Evolutionary conservation across 108 stramenopile species (phyloP), one percentile per base, ranked within the genome.

Genomic region (Conticribra weissflogii): DNA sequence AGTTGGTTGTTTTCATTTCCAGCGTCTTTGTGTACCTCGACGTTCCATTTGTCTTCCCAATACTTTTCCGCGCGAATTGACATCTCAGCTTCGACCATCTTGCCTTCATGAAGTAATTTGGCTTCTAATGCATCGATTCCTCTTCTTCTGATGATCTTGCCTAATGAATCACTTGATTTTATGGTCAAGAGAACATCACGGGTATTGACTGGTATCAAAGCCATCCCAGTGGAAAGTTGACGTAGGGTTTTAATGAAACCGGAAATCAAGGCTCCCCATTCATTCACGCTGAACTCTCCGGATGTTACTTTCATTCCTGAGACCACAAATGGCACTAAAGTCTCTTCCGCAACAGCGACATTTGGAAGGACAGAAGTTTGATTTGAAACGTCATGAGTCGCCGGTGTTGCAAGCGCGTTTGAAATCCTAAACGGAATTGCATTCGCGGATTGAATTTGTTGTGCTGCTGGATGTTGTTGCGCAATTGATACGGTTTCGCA

Each of bases 41-140:
- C 33, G 28, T 71, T 46, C 77, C 77, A 71, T 16, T 57, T 33
- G 9, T 19, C 62, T 9, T 56, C 18, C 68, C 68, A 78, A 63
- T 78, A 62, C 62, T 59, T 24, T 3, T 59, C 50, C 18, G 77
- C 77, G 51, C 34, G 34, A 16, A 44, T 44, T 50, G 33, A 63
- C 64, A 65, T 70, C 25, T 71, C 64, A 14, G 22, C 44, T 25
- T 59, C 52, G 22, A 78, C 48, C 0, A 27, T 45, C 22, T 54
- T 66, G 15, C 57, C 68, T 47, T 78, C 77, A 33, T 54, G 25
- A 2, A 52, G 15, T n/a, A 78, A 34, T 64, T 78, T 78, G 19
- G 69, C 52, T 60, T 53, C 31, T 44, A 78, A 27, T 17, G 51
- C 31, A n/a, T 70, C 69, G 18, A 70, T 22, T 45, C 52, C 63